Evolutionary conservation across 306 rosid genomes (phyloP), one percentile per base, ranked within the genome.

Genomic region (Herpetospermum pedunculosum): DNA sequence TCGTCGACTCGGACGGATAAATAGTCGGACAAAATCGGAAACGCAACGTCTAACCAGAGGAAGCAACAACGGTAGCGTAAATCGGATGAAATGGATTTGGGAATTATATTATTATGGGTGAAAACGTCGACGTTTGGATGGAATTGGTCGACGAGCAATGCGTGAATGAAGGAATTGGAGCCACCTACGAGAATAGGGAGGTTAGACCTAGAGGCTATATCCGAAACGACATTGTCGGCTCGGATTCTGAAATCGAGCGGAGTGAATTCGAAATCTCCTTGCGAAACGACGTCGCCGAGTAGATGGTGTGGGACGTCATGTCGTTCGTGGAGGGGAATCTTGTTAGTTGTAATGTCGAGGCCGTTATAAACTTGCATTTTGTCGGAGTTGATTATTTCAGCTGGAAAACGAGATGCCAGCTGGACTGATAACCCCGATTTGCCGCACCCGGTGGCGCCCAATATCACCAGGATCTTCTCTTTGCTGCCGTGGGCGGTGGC

Each of bases 401-500:
- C 2, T 0, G 18, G 10, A 2, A 11, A 67, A 13, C 16, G 52
- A 67, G 73, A 11, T 1, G 53, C 73, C 6, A 67, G 35, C 2
- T 25, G 73, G 9, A 67, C 52, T 19, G 73, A 67, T 7, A 67
- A 18, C 5, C 73, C 73, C 6, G 73, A 67, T 67, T 67, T 67
- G 21, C 73, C 73, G 73, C 73, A 67, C 0, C 73, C 73, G 1
- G 73, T 67, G 52, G 73, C 73, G 2, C 73, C 73, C 34, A 67
- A 11, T 2, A 67, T 41, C 12, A 67, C 73, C 3, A 67, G 34
- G 6, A 67, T 25, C 21, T 67, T 67, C 6, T 67, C 73, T 14
- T 38, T 38, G 6, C 9, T 38, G 6, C 9, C 26, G 70, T 16
- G 6, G 23, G 14, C 19, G 52, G 21, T n/a, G 35, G 52, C 28